Evolutionary conservation across 1,284 basidiomycete species (phyloP), one percentile per base, ranked within the genome.

Genomic region (Fomitiporia mediterranea): DNA sequence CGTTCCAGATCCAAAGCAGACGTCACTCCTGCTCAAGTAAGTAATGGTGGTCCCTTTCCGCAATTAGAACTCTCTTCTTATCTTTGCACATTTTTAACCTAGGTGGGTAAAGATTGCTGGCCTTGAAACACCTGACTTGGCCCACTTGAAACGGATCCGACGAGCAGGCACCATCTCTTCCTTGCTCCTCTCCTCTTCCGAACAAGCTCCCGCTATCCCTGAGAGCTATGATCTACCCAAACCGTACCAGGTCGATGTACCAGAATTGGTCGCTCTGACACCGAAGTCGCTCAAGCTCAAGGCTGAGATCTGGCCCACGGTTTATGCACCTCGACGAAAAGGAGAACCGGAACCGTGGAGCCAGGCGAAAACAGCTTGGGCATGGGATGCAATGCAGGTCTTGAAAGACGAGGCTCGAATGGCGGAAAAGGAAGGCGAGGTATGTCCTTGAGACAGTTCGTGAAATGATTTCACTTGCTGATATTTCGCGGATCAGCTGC

Each of bases 71-170:
- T 8, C 11, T 51, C 13, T 21, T 21, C 32, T 51, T 21, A n/a
- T 19, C 19, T 38, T 27, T 28, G 35, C 17, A 5, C 35, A 19
- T 34, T 7, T 17, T n/a, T 25, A 27, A 50, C 9, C 17, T 60
- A 89, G 87, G 68, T 89, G 84, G 83, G 68, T 88, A 4, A 83
- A 84, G 60, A 74, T 76, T 59, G 72, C 73, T 9, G 76, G 74
- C 6, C 74, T 90, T 15, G 86, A 89, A 55, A 74, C 74, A 0
- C 74, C 79, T 25, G 72, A 81, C 5, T 75, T 90, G 48, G 75
- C 81, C 0, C 91, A 95, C 66, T 81, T 94, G 51, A 94, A 92
- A 69, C 85, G 91, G 48, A 82, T 94, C 49, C 79, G 85, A 27
- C 57, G 53, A 17, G 30, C 37, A 27, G 56, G 46, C 30, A 19